These are phyloP conservation scores for Metrosideros polymorpha DNA, from an alignment of 441 rosid genomes.

Conservation along the genomic window DNA sequence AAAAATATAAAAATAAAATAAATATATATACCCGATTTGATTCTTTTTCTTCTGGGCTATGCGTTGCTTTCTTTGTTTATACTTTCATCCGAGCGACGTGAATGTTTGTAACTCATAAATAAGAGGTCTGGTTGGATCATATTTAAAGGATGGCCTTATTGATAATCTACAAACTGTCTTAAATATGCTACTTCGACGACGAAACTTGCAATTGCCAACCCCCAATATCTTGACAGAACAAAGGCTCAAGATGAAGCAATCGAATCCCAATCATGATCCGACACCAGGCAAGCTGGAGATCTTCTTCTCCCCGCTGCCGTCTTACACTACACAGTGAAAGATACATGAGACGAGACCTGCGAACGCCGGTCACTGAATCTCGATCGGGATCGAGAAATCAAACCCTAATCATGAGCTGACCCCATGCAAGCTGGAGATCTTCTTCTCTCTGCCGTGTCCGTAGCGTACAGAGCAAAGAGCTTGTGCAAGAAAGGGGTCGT, in stretches of 20 bases:
- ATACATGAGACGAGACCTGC: background rate
- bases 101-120: background rate
- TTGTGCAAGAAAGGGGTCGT: background rate
- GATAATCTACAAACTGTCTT: background rate
- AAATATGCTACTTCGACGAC: no score
- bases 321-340: background rate
- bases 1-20: no score
- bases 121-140: background rate
- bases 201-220: no score
- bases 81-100: background rate
- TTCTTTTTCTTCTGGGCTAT: background rate
- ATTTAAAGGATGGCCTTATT: background rate
- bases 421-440: background rate
- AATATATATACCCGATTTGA: accelerated
- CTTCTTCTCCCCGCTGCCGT: background rate
- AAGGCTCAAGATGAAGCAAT: background rate
- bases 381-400: background rate
- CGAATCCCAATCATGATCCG: background rate
- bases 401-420: background rate
- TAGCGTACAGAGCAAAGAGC: background rate
- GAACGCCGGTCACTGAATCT: background rate
- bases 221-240: no score
- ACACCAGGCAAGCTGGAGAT: background rate
- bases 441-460: background rate
- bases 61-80: background rate